A percentile compares a stretch with the other conserved stretches of the same genome.
Conservation (phyloP, 2,329 filamentous ascomycete genomes). For the Penicillium polonicum region DNA sequence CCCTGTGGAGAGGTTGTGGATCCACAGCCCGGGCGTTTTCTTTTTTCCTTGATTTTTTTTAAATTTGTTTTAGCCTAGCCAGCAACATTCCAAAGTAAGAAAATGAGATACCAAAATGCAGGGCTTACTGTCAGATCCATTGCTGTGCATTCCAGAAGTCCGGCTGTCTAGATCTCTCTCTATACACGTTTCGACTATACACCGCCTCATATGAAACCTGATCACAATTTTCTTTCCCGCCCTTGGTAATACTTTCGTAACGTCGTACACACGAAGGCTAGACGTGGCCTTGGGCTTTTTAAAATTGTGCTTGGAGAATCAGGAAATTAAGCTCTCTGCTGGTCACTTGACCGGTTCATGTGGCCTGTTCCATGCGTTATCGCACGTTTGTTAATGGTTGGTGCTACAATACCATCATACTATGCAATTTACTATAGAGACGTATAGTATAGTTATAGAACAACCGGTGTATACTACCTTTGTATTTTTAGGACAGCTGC, state of each 20-base stretch:
- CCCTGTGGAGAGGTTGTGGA: constrained; percentile 6
- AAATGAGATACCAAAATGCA: not conserved
- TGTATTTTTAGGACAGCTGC: constrained; percentile 6
- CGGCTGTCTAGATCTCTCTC: not conserved
- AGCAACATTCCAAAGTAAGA: not conserved
- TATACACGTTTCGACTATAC: not conserved
- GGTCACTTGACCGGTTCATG: constrained; percentile 21
- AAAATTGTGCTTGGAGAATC: not conserved
- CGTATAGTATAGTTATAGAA: no score
- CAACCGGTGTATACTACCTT: not conserved
- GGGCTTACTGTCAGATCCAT: not conserved
- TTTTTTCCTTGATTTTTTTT: not conserved
- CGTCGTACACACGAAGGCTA: constrained; percentile 12
- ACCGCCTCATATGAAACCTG: constrained; percentile 4
- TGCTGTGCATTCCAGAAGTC: not conserved
- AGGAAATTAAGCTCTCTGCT: not conserved
- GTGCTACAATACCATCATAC: not conserved
- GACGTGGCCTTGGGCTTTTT: not conserved
- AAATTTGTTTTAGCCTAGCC: not conserved
- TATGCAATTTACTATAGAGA: not conserved
- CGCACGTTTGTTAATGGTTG: not conserved
- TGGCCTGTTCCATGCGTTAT: constrained; percentile 2
- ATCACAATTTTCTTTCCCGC: not conserved
- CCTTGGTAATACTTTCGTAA: constrained; percentile 15
- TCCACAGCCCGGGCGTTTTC: not conserved